Percentiles rank a stretch among this genome's conserved stretches.
phyloP scores from a whole-genome alignment of 345 rosid species.

The Eucalyptus pauciflora region DNA sequence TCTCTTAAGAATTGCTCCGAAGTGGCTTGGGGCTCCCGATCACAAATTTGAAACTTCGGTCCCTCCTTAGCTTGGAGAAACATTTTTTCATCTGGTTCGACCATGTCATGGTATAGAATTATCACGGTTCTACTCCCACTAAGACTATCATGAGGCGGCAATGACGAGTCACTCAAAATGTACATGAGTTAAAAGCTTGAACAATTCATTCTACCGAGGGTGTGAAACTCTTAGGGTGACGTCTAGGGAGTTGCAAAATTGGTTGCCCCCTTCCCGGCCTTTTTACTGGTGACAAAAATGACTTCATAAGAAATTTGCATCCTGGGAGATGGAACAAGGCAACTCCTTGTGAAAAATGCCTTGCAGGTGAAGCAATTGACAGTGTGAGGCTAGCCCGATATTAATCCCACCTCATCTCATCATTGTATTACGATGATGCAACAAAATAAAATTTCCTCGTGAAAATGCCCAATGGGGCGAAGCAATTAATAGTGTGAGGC shows the following conservation, averaged over 20 bases:
- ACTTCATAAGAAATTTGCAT: neutral
- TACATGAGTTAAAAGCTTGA: neutral
- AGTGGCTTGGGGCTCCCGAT: neutral
- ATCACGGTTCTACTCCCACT: neutral
- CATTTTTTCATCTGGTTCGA: neutral
- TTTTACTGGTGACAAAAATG: neutral
- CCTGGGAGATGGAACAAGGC: neutral
- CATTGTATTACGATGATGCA: neutral
- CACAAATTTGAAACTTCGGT: neutral
- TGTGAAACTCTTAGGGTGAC: neutral
- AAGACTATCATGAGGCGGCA: neutral
- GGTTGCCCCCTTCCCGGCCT: neutral
- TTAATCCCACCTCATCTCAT: neutral
- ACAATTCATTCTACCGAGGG: neutral
- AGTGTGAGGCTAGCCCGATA: neutral
- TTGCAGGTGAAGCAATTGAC: neutral
- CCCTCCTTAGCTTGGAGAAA: neutral
- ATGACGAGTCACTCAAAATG: neutral
- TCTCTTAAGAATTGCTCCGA: neutral
- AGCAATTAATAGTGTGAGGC: neutral
- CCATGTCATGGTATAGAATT: neutral
- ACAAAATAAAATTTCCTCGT: fast-evolving
- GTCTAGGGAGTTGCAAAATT: neutral
- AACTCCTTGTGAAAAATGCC: neutral
- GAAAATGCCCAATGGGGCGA: fast-evolving